These are phyloP conservation scores for Dioscorea dumetorum DNA, from an alignment of 106 monocot species.

Conservation along the genomic window DNA sequence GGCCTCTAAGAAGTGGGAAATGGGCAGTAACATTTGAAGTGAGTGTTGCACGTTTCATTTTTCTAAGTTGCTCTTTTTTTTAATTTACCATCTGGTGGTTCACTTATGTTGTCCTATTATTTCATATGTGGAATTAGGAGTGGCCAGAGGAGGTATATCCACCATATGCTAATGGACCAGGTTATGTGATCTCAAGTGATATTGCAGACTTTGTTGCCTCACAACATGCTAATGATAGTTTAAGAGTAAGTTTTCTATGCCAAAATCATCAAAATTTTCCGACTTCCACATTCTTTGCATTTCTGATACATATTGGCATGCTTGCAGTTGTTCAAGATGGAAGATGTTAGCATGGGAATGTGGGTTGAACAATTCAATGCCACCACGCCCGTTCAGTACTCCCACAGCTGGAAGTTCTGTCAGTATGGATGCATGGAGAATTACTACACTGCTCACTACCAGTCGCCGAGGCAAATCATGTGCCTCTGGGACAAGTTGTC, in stretches of 20 bases:
- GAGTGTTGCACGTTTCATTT: not conserved
- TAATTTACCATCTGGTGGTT: too few relatives aligned
- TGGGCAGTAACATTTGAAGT: constrained; percentile 97
- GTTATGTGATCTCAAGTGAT: constrained; percentile 75
- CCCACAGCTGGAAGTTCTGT: constrained; percentile 86
- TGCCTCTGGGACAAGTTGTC: constrained; percentile 78
- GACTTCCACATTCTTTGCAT: not conserved
- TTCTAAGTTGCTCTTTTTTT: not conserved
- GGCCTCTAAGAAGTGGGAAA: constrained; percentile 89
- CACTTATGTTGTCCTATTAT: too few relatives aligned
- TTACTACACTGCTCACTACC: constrained; percentile 91
- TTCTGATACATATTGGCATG: not conserved
- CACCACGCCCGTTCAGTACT: constrained; percentile 45
- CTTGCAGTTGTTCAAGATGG: constrained; percentile 99
- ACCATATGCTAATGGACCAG: constrained; percentile 90
- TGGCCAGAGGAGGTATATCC: constrained; percentile 91
- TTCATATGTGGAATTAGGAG: constrained; percentile 37
- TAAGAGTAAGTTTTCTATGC: constrained; percentile 34
- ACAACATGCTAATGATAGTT: constrained; percentile 50
- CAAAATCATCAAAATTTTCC: not conserved
- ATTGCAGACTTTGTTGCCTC: constrained; percentile 60
- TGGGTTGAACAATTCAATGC: constrained; percentile 93
- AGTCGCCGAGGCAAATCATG: constrained; percentile 91
- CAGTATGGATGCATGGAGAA: constrained; percentile 87
- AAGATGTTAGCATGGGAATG: constrained; percentile 99